Evolutionary conservation across 2,329 filamentous ascomycete genomes (phyloP), one percentile per base, ranked within the genome.

Genomic region (Apiospora phragmitis): DNA sequence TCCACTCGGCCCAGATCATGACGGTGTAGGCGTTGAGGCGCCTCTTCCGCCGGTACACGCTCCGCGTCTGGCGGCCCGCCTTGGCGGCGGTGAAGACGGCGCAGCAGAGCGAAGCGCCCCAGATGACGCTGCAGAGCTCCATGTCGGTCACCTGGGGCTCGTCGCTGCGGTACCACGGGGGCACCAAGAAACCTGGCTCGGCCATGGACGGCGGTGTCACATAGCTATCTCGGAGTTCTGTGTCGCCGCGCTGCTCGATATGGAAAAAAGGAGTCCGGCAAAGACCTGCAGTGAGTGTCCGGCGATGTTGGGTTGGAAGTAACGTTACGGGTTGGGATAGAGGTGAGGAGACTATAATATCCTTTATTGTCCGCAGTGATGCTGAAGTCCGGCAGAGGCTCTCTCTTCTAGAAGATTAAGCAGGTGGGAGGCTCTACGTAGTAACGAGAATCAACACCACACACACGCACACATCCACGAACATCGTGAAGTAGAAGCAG

Each of bases 1-100:
- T 5, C 66, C 78, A 74, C 70, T 82, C 79, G 21, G 74, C 49
- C 80, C 80, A 83, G 65, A 82, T 74, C 79, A 81, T 78, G 71
- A 75, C 74, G 9, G 80, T 70, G 68, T 81, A 82, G 32, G 74
- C 72, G 16, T 74, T 77, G 42, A 77, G 71, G 8, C 74, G 70
- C 43, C 76, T 73, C 71, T 75, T 78, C n/a, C 76, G 71, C 49
- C 72, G 70, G 21, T 70, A 70, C 38, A 77, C 73, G n/a, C 67
- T 38, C 32, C 71, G 71, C 1, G 79, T 79, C 69, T 81, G 80
- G 69, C 75, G 76, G 26, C 74, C 69, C 24, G 77, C 80, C 67
- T 75, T 78, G 71, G 75, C 74, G 65, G 69, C 71, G 18, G 75
- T 75, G n/a, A 79, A 75, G 68, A 73, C 75, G 3, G 79, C 80